phyloP scores from a whole-genome alignment of 805 yeast species.

The Ogataea trehalophila region DNA sequence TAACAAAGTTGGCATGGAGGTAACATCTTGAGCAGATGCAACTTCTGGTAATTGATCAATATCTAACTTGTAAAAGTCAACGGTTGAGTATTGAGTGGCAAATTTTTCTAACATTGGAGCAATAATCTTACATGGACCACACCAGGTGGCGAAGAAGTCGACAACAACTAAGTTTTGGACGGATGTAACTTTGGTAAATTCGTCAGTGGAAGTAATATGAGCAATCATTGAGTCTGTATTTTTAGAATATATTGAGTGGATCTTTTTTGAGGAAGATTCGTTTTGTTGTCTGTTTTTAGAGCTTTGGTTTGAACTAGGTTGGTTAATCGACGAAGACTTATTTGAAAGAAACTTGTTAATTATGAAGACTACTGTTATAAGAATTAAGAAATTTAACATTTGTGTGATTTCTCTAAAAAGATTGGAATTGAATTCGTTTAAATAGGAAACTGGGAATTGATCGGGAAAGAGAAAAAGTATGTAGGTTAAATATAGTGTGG shows the following conservation, averaged over 20 bases:
- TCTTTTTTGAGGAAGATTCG: conserved; percentile 3
- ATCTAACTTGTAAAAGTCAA: conserved; percentile 83
- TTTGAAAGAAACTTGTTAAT: conserved; percentile 22
- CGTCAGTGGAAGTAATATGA: conserved; percentile 40
- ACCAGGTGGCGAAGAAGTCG: conserved; percentile 97
- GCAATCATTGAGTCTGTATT: conserved; percentile 42
- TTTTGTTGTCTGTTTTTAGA: neutral
- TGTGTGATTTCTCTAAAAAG: neutral
- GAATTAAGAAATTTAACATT: conserved; percentile 24
- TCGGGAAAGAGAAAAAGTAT: neutral
- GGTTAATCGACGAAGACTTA: conserved; percentile 2
- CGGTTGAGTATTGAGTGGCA: conserved; percentile 57
- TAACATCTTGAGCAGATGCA: conserved; percentile 58
- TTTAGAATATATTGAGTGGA: neutral
- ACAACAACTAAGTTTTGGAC: conserved; percentile 74
- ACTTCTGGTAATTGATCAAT: conserved; percentile 79
- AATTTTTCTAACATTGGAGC: conserved; percentile 90
- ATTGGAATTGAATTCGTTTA: too few species aligned
- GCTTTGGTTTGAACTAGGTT: neutral
- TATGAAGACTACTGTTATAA: conserved; percentile 23
- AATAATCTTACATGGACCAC: conserved; percentile 98
- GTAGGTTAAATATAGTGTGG: neutral
- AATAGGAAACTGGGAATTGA: too few species aligned
- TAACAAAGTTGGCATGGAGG: conserved; percentile 59
- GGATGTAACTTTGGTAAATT: conserved; percentile 62